These are phyloP conservation scores for Aspergillus diversus DNA, from an alignment of 495 filamentous ascomycete species.

Conservation along the genomic window DNA sequence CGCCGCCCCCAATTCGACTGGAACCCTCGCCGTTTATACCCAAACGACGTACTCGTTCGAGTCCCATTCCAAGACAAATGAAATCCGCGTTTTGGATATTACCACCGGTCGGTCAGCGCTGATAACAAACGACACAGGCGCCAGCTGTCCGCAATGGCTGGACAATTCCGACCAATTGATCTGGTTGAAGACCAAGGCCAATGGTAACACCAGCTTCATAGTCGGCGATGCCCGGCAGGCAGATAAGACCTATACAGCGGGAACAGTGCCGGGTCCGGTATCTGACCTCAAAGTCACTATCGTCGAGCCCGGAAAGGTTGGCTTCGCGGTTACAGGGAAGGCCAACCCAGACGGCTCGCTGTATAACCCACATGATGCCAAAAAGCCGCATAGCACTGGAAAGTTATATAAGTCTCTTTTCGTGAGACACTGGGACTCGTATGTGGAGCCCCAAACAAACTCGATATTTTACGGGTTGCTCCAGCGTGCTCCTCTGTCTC, in stretches of 20 bases:
- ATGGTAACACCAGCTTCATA: constrained; percentile 68
- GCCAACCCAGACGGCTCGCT: constrained; percentile 59
- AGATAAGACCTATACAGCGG: constrained; percentile 62
- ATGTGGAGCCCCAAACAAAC: constrained; percentile 63
- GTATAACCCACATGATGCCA: constrained; percentile 57
- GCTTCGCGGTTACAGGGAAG: constrained; percentile 68
- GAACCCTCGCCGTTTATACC: constrained; percentile 71
- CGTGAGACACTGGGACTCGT: constrained; percentile 67
- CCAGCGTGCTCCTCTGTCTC: constrained; percentile 47
- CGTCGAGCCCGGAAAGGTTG: constrained; percentile 64
- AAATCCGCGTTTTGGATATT: constrained; percentile 78
- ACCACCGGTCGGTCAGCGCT: constrained; percentile 65
- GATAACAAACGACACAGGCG: constrained; percentile 64
- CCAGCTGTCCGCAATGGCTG: constrained; percentile 78
- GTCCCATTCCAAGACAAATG: constrained; percentile 70
- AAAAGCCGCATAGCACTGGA: constrained; percentile 55
- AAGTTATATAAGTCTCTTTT: constrained; percentile 59
- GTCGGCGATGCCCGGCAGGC: constrained; percentile 59
- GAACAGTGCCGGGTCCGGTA: constrained; percentile 66
- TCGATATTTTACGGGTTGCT: constrained; percentile 75
- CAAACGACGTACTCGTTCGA: constrained; percentile 84
- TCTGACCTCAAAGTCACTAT: constrained; percentile 74
- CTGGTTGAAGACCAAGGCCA: constrained; percentile 65
- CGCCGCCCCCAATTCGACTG: constrained; percentile 73
- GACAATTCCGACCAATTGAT: constrained; percentile 64